Conservation (phyloP, 805 yeast species). For the Zygosaccharomyces pseudorouxii region DNA sequence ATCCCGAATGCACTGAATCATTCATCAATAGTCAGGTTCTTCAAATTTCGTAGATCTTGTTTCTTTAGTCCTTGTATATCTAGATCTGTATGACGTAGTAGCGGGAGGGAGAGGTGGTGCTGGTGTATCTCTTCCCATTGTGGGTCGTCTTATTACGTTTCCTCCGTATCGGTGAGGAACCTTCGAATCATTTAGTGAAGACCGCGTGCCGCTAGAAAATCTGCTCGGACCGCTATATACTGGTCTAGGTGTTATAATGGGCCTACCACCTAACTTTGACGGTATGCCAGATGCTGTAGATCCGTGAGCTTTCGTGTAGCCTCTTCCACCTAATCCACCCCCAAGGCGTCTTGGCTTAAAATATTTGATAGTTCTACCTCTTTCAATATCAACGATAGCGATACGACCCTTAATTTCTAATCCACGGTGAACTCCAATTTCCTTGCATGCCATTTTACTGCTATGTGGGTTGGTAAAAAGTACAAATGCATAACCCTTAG, state of each 20-base stretch:
- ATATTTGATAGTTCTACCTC: conserved; percentile 59
- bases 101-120: background rate
- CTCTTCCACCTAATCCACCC: conserved; percentile 90
- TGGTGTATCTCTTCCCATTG: background rate
- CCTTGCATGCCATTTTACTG: conserved; percentile 57
- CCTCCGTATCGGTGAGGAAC: background rate
- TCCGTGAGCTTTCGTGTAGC: conserved; percentile 37
- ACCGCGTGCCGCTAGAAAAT: conserved; percentile 8
- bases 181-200: background rate
- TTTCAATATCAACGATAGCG: conserved; percentile 65
- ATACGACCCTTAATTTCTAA: conserved; percentile 47
- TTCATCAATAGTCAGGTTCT: conserved; percentile 17
- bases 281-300: conserved; percentile 1
- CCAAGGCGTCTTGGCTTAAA: conserved; percentile 78
- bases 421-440: conserved; percentile 45
- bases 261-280: conserved; percentile 2
- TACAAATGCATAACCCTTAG: conserved; percentile 82
- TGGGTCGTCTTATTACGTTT: background rate
- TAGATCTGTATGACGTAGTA: conserved; percentile 20
- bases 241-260: conserved; percentile 9
- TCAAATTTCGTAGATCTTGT: conserved; percentile 8
- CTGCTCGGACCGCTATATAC: conserved; percentile 15
- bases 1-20: background rate
- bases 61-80: conserved; percentile 21
- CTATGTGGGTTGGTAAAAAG: conserved; percentile 59